These are phyloP conservation scores for Endocalyx cinctus DNA, from an alignment of 2,329 filamentous ascomycete genomes.

Conservation along the genomic window DNA sequence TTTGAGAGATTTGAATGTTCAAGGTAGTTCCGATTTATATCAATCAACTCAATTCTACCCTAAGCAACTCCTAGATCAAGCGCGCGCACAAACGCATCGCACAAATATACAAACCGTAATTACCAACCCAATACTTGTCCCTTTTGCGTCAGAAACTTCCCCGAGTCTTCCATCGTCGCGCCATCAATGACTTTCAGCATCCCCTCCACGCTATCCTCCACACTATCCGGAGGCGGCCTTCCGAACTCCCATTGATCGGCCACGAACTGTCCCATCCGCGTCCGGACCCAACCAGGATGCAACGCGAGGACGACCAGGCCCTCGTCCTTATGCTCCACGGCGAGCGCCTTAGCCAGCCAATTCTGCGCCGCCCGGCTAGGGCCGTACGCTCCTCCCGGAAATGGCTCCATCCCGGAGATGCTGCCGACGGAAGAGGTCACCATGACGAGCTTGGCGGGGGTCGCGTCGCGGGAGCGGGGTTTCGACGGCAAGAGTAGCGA, in stretches of 20 bases:
- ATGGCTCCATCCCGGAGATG: conserved; percentile 27
- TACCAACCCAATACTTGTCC: conserved; percentile 27
- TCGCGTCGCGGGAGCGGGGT: too few species aligned
- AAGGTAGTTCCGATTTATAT: too few species aligned
- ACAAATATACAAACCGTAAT: too few species aligned
- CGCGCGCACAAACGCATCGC: too few species aligned
- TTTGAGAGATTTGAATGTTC: too few species aligned
- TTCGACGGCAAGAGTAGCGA: too few species aligned
- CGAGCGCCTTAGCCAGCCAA: conserved; percentile 27
- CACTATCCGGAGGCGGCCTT: conserved; percentile 18
- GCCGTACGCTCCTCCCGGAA: conserved; percentile 30
- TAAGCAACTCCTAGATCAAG: too few species aligned
- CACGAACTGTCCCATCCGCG: conserved; percentile 24
- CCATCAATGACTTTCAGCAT: conserved; percentile 32
- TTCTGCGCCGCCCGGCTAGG: conserved; percentile 31
- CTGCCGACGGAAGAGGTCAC: conserved; percentile 32
- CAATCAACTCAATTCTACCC: too few species aligned
- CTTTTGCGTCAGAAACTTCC: too few species aligned
- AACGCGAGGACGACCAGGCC: conserved; percentile 25
- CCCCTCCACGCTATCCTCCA: conserved; percentile 28
- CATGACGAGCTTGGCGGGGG: conserved; percentile 29
- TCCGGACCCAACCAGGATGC: conserved; percentile 36
- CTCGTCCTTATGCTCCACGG: conserved; percentile 21
- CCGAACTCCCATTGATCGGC: conserved; percentile 28
- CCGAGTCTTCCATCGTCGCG: conserved; percentile 28